These are phyloP conservation scores for Astragalus membranaceus DNA, from an alignment of 306 rosid species.

Conservation along the genomic window DNA sequence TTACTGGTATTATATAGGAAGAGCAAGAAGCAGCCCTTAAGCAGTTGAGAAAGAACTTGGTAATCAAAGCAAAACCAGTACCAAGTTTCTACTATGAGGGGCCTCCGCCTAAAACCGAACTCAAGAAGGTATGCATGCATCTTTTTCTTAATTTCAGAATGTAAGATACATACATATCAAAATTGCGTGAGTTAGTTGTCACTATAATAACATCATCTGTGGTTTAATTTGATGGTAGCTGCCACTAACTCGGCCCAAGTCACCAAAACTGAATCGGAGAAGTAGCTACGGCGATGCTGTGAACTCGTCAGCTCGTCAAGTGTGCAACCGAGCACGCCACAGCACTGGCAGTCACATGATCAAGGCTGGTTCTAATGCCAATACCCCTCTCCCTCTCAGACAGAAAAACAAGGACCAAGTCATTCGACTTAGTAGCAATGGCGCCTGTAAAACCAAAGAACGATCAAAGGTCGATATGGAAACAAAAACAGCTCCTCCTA, in stretches of 20 bases:
- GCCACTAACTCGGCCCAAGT: conserved; percentile 85
- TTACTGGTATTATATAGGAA: conserved; percentile 44
- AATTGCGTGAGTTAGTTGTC: not conserved
- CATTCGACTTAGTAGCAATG: conserved; percentile 34
- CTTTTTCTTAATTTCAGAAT: not conserved
- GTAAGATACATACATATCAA: not conserved
- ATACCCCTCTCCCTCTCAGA: conserved; percentile 23
- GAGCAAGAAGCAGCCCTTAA: conserved; percentile 90
- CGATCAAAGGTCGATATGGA: conserved; percentile 43
- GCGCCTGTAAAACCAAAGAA: conserved; percentile 42
- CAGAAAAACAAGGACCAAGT: conserved; percentile 36
- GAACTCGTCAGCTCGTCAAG: conserved; percentile 27
- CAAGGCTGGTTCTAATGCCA: conserved; percentile 22
- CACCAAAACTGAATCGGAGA: conserved; percentile 81
- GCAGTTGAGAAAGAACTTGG: conserved; percentile 79
- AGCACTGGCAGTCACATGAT: conserved; percentile 46
- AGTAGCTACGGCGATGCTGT: conserved; percentile 69
- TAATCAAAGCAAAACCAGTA: conserved; percentile 92
- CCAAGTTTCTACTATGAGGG: conserved; percentile 88
- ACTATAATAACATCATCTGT: not conserved
- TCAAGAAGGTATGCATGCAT: conserved; percentile 60
- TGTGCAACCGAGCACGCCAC: conserved; percentile 55
- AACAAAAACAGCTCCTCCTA: conserved; percentile 36
- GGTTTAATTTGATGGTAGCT: conserved; percentile 42
- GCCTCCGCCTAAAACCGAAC: conserved; percentile 86